Evolutionary conservation across 1,284 basidiomycete genomes (phyloP).

Genomic region (Chiua sp.): DNA sequence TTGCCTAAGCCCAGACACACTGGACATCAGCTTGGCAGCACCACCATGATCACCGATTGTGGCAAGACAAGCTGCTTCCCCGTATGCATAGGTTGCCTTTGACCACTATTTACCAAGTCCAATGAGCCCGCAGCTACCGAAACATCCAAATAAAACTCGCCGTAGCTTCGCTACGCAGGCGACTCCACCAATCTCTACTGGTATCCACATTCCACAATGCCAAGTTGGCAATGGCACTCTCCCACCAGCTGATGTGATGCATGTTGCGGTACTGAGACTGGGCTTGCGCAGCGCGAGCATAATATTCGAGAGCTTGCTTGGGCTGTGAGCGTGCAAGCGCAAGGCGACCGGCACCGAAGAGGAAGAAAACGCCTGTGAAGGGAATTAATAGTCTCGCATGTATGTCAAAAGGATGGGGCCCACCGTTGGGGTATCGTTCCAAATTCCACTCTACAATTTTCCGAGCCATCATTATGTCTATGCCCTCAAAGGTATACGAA

Average conservation of each 20-base stretch:
- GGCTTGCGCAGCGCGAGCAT: conserved; percentile 65
- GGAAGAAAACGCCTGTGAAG: conserved; percentile 86
- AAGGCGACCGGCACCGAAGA: conserved; percentile 91
- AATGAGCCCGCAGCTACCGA: conserved; percentile 6
- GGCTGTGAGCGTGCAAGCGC: conserved; percentile 83
- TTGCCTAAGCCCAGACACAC: conserved; percentile 71
- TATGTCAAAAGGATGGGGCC: neutral
- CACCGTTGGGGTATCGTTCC: conserved; percentile 76
- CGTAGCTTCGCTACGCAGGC: conserved; percentile 72
- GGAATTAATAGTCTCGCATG: conserved; percentile 15
- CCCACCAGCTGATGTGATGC: conserved; percentile 83
- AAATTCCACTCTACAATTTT: conserved; percentile 85
- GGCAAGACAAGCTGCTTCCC: conserved; percentile 66
- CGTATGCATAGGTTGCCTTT: conserved; percentile 85
- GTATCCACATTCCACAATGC: conserved; percentile 69
- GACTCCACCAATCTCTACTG: conserved; percentile 72
- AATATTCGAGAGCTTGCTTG: conserved; percentile 72
- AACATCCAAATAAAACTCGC: conserved; percentile 44
- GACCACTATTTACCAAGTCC: conserved; percentile 65
- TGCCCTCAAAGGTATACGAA: conserved; percentile 78
- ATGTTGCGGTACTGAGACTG: conserved; percentile 76
- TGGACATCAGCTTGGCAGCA: conserved; percentile 59
- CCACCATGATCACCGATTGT: conserved; percentile 53
- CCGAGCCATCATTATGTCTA: conserved; percentile 76
- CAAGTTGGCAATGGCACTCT: conserved; percentile 82